Conservation (phyloP, 345 rosid genomes). For the Salix dunnii region DNA sequence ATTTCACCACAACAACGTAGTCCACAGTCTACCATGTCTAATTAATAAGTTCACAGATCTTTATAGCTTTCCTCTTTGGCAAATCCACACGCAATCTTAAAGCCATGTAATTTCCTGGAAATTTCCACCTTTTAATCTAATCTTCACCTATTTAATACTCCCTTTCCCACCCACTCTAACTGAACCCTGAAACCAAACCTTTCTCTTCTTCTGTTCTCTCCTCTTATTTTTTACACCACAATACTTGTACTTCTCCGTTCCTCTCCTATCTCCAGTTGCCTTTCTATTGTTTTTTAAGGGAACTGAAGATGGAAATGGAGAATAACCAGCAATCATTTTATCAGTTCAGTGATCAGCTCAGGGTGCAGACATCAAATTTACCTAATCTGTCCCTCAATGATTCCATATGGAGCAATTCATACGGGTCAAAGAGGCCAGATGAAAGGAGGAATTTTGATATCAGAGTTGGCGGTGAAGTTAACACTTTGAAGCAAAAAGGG, state of each 20-base stretch:
- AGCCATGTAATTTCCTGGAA: slow-evolving; percentile 40
- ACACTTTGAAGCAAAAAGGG: neutral
- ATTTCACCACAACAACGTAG: neutral
- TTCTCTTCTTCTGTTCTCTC: neutral
- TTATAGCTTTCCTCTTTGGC: slow-evolving; percentile 34
- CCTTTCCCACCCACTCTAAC: neutral
- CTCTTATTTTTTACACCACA: neutral
- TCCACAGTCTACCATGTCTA: neutral
- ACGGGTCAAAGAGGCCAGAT: slow-evolving; percentile 50
- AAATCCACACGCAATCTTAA: slow-evolving; percentile 53
- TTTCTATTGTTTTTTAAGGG: slow-evolving; percentile 1
- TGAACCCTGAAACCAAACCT: neutral
- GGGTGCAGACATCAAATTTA: slow-evolving; percentile 57
- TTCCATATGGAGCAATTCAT: slow-evolving; percentile 80
- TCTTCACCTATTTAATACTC: slow-evolving; percentile 24
- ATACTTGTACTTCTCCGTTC: neutral
- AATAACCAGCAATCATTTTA: slow-evolving; percentile 85
- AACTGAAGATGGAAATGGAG: slow-evolving; percentile 47
- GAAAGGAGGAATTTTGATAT: slow-evolving; percentile 75
- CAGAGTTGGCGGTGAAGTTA: slow-evolving; percentile 48
- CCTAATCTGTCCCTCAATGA: slow-evolving; percentile 81
- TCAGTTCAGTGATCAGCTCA: slow-evolving; percentile 94
- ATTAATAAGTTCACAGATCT: neutral
- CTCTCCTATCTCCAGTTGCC: neutral
- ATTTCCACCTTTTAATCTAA: slow-evolving; percentile 29